Conservation (phyloP, 306 rosid species). For the Quercus dentata region DNA sequence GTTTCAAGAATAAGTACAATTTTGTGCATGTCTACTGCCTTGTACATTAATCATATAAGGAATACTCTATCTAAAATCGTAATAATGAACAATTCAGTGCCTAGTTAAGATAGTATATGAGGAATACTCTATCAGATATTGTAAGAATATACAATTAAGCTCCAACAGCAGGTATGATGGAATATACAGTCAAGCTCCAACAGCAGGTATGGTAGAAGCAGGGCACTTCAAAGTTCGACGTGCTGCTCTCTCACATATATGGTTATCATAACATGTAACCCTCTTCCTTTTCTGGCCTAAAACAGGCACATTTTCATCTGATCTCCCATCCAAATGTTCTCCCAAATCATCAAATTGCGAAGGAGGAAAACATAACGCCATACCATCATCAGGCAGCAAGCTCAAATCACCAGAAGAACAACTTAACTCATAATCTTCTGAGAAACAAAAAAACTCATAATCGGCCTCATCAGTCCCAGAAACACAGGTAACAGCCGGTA, state of each 20-base stretch:
- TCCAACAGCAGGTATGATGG: too few species aligned
- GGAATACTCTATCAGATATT: constrained; percentile 25
- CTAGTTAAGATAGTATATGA: not conserved
- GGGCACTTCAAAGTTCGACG: not conserved
- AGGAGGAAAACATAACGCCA: not conserved
- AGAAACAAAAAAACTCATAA: too few species aligned
- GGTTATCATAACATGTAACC: too few species aligned
- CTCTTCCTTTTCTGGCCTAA: not conserved
- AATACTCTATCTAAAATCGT: too few species aligned
- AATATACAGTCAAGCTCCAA: not conserved
- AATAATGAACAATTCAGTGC: constrained; percentile 3
- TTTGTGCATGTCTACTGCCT: too few species aligned
- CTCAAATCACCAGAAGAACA: not conserved
- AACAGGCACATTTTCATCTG: not conserved
- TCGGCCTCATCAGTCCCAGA: not conserved
- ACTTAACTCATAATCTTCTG: not conserved
- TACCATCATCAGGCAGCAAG: not conserved
- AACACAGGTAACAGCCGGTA: not conserved
- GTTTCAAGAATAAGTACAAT: too few species aligned
- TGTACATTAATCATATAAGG: too few species aligned
- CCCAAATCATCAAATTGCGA: not conserved
- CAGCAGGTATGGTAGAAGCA: not conserved
- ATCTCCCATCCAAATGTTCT: not conserved
- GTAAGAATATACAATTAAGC: too few species aligned
- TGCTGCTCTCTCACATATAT: too few species aligned